Base-by-base conservation (phyloP, 768 basidiomycete genomes). In the Candolleomyces eurysporus region DNA sequence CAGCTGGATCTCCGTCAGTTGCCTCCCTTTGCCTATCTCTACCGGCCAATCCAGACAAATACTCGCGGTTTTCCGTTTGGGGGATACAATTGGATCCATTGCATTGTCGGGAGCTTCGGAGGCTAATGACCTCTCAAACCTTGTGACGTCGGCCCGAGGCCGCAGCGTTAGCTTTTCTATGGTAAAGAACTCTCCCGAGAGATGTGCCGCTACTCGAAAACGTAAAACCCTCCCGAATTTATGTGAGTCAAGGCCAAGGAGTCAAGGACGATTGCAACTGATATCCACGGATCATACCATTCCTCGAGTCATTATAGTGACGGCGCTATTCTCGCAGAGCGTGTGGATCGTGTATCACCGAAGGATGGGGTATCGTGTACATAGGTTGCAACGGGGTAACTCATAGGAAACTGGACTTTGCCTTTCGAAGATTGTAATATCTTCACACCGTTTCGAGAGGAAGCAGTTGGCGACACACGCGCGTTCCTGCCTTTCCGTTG, bases 141-240 rank as follows among this genome's bases (percentile, higher is more conserved):
- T 36, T 56, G n/a, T 39, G 54, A 56, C 54, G 54, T 56, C 39
- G 40, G 54, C 19, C 54, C 39, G 54, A 56, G 6, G 54, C 54
- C 54, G 36, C 40, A 22, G 19, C 9, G 39, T 21, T 8, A n/a
- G 11, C 17, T 39, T 31, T 22, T 6, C 51, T 31, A 19, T 16
- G 26, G 52, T 39, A 31, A 54, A 54, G 52, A 54, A 54, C 52
- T 9, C 54, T 56, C 54, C 54, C 54, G 54, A 56, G 54, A 39
- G 54, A n/a, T 11, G 48, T 49, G 48, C 21, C 22, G 54, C 11
- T n/a, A 21, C 11, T n/a, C 54, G n/a, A 43, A 56, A 26, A 56
- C 54, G 54, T 56, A 56, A 56, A 56, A n/a, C 42, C 17, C 19
- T 42, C 32, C 32, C 54, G 45, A 46, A 54, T n/a, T 8, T 40